phyloP scores from a whole-genome alignment of 768 basidiomycete species.

The Termitomyces eurrhizus region DNA sequence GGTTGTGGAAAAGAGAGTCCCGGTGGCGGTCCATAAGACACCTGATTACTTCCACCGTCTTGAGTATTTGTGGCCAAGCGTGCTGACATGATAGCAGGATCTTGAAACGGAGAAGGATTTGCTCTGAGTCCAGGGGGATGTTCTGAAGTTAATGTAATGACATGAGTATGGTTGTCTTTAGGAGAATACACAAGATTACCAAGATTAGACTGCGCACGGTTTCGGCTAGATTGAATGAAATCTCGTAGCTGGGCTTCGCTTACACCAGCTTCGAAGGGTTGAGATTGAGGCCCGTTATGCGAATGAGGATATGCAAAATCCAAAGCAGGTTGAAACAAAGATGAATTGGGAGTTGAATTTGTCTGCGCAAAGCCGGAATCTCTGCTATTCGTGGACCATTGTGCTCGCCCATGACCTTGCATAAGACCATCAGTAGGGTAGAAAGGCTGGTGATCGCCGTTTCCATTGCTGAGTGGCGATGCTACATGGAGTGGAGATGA shows the following conservation, averaged over 20 bases:
- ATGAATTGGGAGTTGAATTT: slow-evolving; percentile 32
- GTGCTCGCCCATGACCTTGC: slow-evolving; percentile 28
- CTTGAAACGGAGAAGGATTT: slow-evolving; percentile 50
- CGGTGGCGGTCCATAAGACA: slow-evolving; percentile 61
- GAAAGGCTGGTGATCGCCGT: slow-evolving; percentile 46
- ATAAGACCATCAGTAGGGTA: slow-evolving; percentile 34
- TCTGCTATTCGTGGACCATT: slow-evolving; percentile 40
- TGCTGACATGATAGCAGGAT: slow-evolving; percentile 81
- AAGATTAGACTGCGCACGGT: slow-evolving; percentile 36
- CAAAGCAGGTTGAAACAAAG: slow-evolving; percentile 44
- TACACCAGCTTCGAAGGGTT: slow-evolving; percentile 50
- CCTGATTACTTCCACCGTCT: slow-evolving; percentile 26
- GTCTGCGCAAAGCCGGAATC: slow-evolving; percentile 40
- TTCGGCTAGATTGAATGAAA: slow-evolving; percentile 68
- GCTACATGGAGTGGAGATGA: slow-evolving; percentile 57
- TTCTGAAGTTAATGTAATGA: not conserved
- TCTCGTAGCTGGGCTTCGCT: slow-evolving; percentile 78
- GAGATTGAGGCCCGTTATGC: slow-evolving; percentile 51
- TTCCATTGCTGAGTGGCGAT: slow-evolving; percentile 47
- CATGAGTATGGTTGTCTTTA: not conserved
- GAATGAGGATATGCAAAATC: slow-evolving; percentile 34
- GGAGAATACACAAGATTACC: slow-evolving; percentile 17
- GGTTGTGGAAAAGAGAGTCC: slow-evolving; percentile 49
- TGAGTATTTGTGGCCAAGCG: slow-evolving; percentile 46
- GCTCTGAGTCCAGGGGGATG: slow-evolving; percentile 17